Base-by-base conservation (phyloP, 2,329 filamentous ascomycete species). In the Calonectria honghensis region DNA sequence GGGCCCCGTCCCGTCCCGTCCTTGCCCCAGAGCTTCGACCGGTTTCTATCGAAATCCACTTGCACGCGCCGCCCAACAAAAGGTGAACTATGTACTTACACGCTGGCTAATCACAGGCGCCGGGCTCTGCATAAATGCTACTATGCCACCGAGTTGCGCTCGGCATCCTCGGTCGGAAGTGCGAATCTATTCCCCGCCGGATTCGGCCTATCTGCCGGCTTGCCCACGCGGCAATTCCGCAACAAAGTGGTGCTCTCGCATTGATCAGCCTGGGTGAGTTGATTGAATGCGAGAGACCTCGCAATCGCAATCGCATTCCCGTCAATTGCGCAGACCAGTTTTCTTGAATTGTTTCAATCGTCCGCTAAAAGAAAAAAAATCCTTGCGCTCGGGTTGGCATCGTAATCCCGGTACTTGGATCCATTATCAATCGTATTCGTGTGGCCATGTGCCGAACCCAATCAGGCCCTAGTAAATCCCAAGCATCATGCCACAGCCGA, bases 121-220 rank as follows among this genome's bases (percentile, higher is more conserved):
- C 35, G 31, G 37, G 35, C 74, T 27, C 51, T 41, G 14, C 65
- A 35, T 20, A 37, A 37, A 29, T 48, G 11, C 7, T 9, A 29
- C 48, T 51, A 41, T 48, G n/a, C n/a, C 20, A 24, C 31, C 20
- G 18, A 32, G 1, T 29, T 48, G 10, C 45, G 27, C 27, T 35
- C 18, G 31, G 32, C 70, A 71, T 61, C 59, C 52, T 77, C 76
- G 75, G 73, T 51, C 75, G 71, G 73, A 74, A 73, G 63, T 77
- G 75, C 72, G 51, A 76, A 37, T 13, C 67, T 31, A 20, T 35
- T 48, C 57, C 24, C 67, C 32, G 52, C 64, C 67, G 61, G 59
- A 65, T 57, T 68, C 70, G 67, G 70, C 35, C 45, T 35, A 59
- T 45, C 45, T 39, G 35, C 63, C 63, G 73, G 61, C 59, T 61